These are phyloP conservation scores for Solanum chaucha DNA, from an alignment of 257 asterid genomes.

Conservation along the genomic window DNA sequence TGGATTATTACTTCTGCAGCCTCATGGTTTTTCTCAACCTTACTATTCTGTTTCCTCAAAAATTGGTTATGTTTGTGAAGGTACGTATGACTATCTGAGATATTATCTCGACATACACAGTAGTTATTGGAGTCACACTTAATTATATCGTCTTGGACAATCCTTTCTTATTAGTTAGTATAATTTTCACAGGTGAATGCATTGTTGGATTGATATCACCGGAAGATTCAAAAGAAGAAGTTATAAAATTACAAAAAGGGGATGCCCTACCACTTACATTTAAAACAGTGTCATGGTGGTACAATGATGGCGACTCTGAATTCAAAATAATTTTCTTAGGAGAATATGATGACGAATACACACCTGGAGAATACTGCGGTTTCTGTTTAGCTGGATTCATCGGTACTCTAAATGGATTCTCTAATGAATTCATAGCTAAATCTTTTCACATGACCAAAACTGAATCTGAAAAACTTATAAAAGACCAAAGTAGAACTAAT, in stretches of 20 bases:
- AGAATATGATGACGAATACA: background rate
- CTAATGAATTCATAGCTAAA: conserved; percentile 18
- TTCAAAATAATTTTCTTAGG: conserved; percentile 3
- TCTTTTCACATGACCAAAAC: conserved; percentile 3
- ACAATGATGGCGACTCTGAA: background rate
- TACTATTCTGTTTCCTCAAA: conserved; percentile 26
- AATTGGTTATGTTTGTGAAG: conserved; percentile 36
- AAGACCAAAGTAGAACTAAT: conserved; percentile 14
- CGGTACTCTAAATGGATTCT: conserved; percentile 24
- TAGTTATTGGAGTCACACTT: too few species aligned
- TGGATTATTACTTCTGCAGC: conserved; percentile 27
- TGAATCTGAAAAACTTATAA: conserved; percentile 8
- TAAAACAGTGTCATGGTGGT: conserved; percentile 16
- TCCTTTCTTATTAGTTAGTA: too few species aligned
- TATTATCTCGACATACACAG: too few species aligned
- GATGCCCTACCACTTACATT: background rate
- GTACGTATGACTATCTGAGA: background rate
- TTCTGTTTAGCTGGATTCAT: conserved; percentile 27
- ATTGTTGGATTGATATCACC: background rate
- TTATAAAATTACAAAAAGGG: background rate
- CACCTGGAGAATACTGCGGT: conserved; percentile 1
- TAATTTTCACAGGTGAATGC: background rate
- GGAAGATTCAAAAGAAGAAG: background rate
- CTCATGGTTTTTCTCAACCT: conserved; percentile 34
- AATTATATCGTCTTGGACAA: too few species aligned